phyloP scores from a whole-genome alignment of 2,329 filamentous ascomycete species.

The Talaromyces pinophilus region DNA sequence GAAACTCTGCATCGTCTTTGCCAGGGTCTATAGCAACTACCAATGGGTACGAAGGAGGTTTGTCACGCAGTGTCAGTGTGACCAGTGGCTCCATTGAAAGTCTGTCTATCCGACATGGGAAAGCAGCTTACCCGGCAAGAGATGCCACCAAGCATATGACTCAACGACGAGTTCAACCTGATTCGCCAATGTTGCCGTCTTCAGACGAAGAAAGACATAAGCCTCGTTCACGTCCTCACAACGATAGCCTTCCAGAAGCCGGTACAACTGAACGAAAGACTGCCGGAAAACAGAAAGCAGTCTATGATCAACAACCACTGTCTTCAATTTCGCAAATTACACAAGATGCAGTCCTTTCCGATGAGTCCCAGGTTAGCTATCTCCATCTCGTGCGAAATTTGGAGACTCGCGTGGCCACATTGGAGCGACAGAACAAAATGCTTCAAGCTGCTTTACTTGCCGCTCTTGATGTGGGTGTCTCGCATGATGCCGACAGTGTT shows the following conservation, averaged over 20 bases:
- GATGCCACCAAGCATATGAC: constrained; percentile 26
- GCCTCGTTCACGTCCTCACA: background rate
- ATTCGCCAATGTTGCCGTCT: constrained; percentile 41
- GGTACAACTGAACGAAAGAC: background rate
- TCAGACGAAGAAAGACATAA: constrained; percentile 39
- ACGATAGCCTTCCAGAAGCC: background rate
- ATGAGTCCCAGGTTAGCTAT: constrained; percentile 28
- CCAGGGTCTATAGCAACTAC: constrained; percentile 20
- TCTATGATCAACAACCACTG: constrained; percentile 20
- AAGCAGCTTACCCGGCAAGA: constrained; percentile 26
- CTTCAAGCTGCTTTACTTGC: constrained; percentile 46
- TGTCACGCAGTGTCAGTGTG: constrained; percentile 23
- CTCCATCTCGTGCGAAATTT: constrained; percentile 29
- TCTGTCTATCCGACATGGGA: constrained; percentile 5
- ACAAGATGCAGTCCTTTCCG: constrained; percentile 30
- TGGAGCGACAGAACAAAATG: constrained; percentile 47
- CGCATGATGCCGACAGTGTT: constrained; percentile 33
- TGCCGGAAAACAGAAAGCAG: background rate
- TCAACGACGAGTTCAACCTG: constrained; percentile 26
- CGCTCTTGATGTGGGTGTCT: constrained; percentile 41
- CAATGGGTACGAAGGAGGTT: constrained; percentile 21
- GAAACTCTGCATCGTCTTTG: constrained; percentile 21
- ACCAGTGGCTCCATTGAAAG: constrained; percentile 21
- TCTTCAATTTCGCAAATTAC: constrained; percentile 19
- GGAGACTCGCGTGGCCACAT: constrained; percentile 41